These are phyloP conservation scores for Agrostemma githago DNA, from an alignment of 148 eudicot species.

Conservation along the genomic window DNA sequence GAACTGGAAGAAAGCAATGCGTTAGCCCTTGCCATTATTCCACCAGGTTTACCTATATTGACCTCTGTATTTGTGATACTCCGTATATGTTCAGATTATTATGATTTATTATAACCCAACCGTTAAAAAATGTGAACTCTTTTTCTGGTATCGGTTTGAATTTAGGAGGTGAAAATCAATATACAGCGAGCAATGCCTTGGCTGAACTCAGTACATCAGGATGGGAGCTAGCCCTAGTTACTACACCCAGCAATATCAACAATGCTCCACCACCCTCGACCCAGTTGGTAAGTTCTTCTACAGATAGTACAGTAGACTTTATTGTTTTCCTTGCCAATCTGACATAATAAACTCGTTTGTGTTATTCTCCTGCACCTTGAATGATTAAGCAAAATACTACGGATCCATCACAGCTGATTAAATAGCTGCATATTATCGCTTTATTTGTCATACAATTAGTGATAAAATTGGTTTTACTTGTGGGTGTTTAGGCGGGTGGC, in stretches of 20 bases:
- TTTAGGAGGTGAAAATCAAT: constrained; percentile 50
- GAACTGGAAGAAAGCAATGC: constrained; percentile 90
- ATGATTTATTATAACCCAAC: background rate
- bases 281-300: constrained; percentile 54
- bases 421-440: background rate
- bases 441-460: background rate
- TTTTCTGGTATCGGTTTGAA: constrained; percentile 6
- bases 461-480: background rate
- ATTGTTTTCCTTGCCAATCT: background rate
- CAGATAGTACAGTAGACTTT: too few species aligned
- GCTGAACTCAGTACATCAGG: constrained; percentile 63
- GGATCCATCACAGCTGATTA: background rate
- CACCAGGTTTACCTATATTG: constrained; percentile 48
- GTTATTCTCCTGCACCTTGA: background rate
- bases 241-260: constrained; percentile 63
- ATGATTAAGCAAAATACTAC: background rate
- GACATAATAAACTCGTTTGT: too few species aligned
- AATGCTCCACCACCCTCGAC: constrained; percentile 29
- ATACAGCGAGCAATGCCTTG: constrained; percentile 37
- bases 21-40: constrained; percentile 85
- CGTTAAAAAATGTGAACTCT: background rate
- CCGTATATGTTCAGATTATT: background rate
- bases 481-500: constrained; percentile 61
- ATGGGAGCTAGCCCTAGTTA: constrained; percentile 94
- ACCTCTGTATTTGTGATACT: background rate